phyloP scores from a whole-genome alignment of 495 filamentous ascomycete genomes.

The Penicillium ochrochloron region DNA sequence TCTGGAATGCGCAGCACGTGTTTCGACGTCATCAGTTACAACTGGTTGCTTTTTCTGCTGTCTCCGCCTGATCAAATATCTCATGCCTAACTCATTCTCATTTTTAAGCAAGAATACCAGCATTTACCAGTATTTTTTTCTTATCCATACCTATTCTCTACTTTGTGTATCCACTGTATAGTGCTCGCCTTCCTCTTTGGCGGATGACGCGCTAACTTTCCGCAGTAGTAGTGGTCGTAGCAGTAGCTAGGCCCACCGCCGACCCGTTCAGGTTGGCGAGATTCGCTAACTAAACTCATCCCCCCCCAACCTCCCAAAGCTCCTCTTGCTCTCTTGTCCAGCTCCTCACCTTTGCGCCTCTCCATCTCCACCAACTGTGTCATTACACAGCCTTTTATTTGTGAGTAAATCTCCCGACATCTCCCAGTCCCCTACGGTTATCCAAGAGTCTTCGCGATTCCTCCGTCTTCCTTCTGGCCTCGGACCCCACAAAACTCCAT shows the following conservation, averaged over 20 bases:
- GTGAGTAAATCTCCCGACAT: conserved; percentile 25
- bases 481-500: conserved; percentile 34
- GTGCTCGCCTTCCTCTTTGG: conserved; percentile 11
- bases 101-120: neutral
- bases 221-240: neutral
- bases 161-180: conserved; percentile 6
- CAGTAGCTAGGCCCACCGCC: conserved; percentile 25
- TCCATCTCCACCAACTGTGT: conserved; percentile 10
- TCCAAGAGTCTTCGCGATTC: conserved; percentile 25
- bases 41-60: conserved; percentile 6
- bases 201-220: conserved; percentile 25
- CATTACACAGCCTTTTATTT: conserved; percentile 20
- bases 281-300: conserved; percentile 27
- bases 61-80: neutral
- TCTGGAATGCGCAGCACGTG: conserved; percentile 30
- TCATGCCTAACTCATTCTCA: neutral
- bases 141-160: neutral
- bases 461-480: conserved; percentile 25
- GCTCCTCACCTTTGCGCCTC: conserved; percentile 7
- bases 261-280: conserved; percentile 30
- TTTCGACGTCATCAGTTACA: conserved; percentile 36
- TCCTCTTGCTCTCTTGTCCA: conserved; percentile 13
- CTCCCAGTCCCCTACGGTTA: neutral
- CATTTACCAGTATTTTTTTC: neutral
- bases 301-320: conserved; percentile 15